Evolutionary conservation across 176 grass and related monocot species (phyloP), one percentile per base, ranked within the genome.

Genomic region (Puya raimondii): DNA sequence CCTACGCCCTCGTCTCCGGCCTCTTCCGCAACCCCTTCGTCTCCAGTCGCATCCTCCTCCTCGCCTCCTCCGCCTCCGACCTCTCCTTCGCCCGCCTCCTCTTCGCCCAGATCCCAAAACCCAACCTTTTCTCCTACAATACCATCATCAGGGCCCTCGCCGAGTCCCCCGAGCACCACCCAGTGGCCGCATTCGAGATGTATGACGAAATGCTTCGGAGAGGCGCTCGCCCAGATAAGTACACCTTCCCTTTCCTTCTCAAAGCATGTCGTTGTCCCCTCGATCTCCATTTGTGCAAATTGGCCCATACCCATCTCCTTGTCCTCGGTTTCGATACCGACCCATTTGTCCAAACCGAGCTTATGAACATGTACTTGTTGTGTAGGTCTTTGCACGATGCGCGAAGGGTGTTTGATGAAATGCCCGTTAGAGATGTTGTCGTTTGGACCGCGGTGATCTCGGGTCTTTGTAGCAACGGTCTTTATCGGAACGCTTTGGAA

Each of bases 191-290:
- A 33, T 80, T 91, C 56, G 29, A 15, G 22, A 15, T 91, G 53
- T 91, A 78, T 65, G 63, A 51, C 21, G 73, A 88, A 66, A 88
- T 91, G 89, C 82, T 80, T 8, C 64, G 50, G 11, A 80, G 79
- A 23, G 76, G 79, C 18, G 47, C 84, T 3, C 63, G 72, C 52
- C 23, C 73, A 10, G 85, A 91, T 48, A 26, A 69, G 23, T 85
- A 85, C 85, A 91, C 89, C 9, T 69, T 85, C 20, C 89, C 85
- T 50, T 82, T 88, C 85, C 64, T 91, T 81, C 83, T 91, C 76
- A 61, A 69, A 58, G 79, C 79, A 4, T 88, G 75, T 13, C 53
- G 76, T 26, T 80, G 82, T 49, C 12, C 65, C 13, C 9, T 51
- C 49, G 66, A 71, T 23, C 66, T 52, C 13, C 51, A 48, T 2